Evolutionary conservation across 805 yeast genomes (phyloP).

Genomic region (Brettanomyces sp.): DNA sequence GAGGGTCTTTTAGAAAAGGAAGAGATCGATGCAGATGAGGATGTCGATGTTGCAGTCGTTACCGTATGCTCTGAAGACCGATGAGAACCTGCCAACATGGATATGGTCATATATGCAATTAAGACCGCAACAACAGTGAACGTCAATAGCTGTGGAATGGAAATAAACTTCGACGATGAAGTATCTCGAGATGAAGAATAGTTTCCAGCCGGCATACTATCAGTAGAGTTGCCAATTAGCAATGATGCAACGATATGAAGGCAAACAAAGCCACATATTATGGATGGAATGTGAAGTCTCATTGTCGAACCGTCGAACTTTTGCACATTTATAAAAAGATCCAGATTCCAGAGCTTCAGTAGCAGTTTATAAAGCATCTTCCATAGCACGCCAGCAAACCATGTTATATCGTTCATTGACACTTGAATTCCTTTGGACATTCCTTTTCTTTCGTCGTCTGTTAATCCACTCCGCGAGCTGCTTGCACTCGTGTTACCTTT

Average conservation of each 20-base stretch:
- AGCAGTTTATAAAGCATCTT: conserved; percentile 5
- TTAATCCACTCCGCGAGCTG: neutral
- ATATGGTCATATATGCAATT: too few relatives aligned
- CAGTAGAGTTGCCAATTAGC: neutral
- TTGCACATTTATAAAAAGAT: conserved; percentile 18
- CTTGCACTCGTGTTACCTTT: neutral
- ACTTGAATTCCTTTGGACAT: neutral
- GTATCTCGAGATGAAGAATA: too few relatives aligned
- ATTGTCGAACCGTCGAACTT: conserved; percentile 13
- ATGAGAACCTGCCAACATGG: too few relatives aligned
- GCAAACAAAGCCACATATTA: conserved; percentile 5
- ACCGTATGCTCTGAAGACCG: too few relatives aligned
- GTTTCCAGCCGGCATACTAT: too few relatives aligned
- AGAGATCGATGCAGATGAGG: too few relatives aligned
- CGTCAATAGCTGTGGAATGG: too few relatives aligned
- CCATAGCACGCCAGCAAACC: conserved; percentile 5
- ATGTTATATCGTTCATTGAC: conserved; percentile 9
- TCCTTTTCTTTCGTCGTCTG: neutral
- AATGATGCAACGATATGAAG: conserved; percentile 6
- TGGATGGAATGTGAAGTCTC: conserved; percentile 21
- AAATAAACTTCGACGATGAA: too few relatives aligned
- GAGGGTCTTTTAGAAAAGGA: too few relatives aligned
- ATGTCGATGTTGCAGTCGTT: too few relatives aligned
- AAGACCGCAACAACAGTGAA: too few relatives aligned
- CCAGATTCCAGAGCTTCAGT: conserved; percentile 17